These are phyloP conservation scores for Leccinum imitatum DNA, from an alignment of 768 basidiomycete species.

Conservation along the genomic window DNA sequence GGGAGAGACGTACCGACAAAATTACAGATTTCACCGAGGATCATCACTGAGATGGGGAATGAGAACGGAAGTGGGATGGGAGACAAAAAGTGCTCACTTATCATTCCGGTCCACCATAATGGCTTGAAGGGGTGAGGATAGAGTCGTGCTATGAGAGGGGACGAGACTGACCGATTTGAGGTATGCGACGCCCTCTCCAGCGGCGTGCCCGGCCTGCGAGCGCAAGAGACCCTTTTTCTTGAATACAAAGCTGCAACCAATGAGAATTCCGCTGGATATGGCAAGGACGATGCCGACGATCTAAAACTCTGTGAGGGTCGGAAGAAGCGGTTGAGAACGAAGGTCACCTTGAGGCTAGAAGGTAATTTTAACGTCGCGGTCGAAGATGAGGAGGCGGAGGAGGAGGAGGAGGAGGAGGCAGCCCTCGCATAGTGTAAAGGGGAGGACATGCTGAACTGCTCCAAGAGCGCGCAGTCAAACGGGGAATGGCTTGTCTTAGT, in stretches of 20 bases:
- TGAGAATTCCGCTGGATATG: conserved; percentile 77
- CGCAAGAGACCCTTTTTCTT: conserved; percentile 93
- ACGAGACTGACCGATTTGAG: conserved; percentile 77
- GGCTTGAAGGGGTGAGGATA: conserved; percentile 39
- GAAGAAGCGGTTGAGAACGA: not conserved
- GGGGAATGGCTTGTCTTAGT: conserved; percentile 12
- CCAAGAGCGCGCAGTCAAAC: conserved; percentile 9
- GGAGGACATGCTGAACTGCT: not conserved
- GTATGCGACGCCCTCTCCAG: conserved; percentile 90
- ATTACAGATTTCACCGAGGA: conserved; percentile 85
- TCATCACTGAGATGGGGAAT: conserved; percentile 65
- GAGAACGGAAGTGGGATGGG: not conserved
- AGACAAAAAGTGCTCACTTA: conserved; percentile 39
- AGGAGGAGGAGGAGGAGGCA: conserved; percentile 43
- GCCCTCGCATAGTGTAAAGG: conserved; percentile 11
- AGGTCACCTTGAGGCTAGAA: conserved; percentile 53
- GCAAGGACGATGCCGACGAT: conserved; percentile 78
- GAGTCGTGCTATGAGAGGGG: conserved; percentile 4
- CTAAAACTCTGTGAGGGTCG: conserved; percentile 34
- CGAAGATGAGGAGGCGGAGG: conserved; percentile 43
- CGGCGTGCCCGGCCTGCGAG: conserved; percentile 75
- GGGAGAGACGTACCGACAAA: conserved; percentile 63
- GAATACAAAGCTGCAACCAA: conserved; percentile 92
- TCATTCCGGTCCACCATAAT: conserved; percentile 96
- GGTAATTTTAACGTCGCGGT: conserved; percentile 35